These are phyloP conservation scores for Phytopythium aichiense DNA, from an alignment of 352 stramenopile genomes.

Conservation along the genomic window DNA sequence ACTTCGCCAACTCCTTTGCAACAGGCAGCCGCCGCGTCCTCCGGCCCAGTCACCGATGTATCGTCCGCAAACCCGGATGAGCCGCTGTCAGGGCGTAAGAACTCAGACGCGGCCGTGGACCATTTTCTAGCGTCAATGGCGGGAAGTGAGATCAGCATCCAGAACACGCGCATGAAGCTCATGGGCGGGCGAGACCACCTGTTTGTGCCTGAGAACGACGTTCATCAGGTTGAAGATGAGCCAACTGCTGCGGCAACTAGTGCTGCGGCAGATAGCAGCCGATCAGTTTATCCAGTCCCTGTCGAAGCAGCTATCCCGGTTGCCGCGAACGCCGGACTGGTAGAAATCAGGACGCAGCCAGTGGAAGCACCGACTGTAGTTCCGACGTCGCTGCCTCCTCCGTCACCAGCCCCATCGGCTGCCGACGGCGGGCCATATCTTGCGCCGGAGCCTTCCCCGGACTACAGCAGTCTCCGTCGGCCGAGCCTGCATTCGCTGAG, in stretches of 20 bases:
- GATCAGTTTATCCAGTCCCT: not conserved
- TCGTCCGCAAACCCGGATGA: constrained; percentile 30
- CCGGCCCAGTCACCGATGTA: constrained; percentile 20
- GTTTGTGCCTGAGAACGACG: constrained; percentile 69
- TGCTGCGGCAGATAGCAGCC: not conserved
- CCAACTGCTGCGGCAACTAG: not conserved
- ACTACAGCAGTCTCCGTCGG: constrained; percentile 17
- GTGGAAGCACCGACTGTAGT: not conserved
- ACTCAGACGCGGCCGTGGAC: constrained; percentile 50
- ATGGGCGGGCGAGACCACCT: constrained; percentile 89
- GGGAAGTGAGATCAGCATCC: constrained; percentile 89
- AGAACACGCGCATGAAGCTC: constrained; percentile 88
- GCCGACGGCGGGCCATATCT: not conserved
- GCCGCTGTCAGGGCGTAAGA: constrained; percentile 50
- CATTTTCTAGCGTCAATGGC: constrained; percentile 81
- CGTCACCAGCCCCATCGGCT: not conserved
- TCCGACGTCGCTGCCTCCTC: not conserved
- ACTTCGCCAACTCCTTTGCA: constrained; percentile 11
- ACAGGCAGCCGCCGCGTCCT: constrained; percentile 1
- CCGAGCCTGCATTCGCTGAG: constrained; percentile 12
- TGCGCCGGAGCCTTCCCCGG: not conserved
- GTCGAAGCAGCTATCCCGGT: not conserved
- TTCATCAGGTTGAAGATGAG: constrained; percentile 13
- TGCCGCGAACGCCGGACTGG: not conserved
- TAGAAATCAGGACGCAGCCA: not conserved